Evolutionary conservation across 108 stramenopile genomes (phyloP).

Genomic region (Cyclotella cryptica): DNA sequence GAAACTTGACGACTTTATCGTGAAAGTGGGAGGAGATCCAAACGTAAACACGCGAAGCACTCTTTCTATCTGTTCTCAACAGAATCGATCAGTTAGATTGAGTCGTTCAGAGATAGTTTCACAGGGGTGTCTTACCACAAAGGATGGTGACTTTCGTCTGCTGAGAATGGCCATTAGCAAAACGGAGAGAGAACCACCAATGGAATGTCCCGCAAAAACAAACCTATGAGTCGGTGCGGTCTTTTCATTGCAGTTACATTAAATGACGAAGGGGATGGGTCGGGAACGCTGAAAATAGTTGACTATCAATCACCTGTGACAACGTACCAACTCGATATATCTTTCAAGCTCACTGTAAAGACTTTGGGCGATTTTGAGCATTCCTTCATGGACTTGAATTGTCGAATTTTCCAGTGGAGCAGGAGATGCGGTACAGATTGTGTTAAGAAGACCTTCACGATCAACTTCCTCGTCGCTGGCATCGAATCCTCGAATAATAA

Average conservation of each 20-base stretch:
- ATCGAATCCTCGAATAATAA: slow-evolving; percentile 89
- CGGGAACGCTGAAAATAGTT: neutral
- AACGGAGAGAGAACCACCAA: slow-evolving; percentile 83
- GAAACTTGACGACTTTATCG: slow-evolving; percentile 10
- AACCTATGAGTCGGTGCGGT: slow-evolving; percentile 67
- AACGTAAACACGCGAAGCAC: slow-evolving; percentile 72
- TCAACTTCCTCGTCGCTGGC: slow-evolving; percentile 86
- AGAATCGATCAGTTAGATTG: neutral
- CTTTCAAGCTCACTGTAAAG: slow-evolving; percentile 64
- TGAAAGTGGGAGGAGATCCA: slow-evolving; percentile 76
- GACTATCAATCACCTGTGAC: neutral
- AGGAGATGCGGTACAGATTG: slow-evolving; percentile 67
- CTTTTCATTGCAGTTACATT: neutral
- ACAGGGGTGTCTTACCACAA: slow-evolving; percentile 42
- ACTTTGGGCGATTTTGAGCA: slow-evolving; percentile 67
- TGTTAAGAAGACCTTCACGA: slow-evolving; percentile 67
- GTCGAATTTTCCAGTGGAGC: slow-evolving; percentile 38
- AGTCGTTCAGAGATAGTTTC: neutral
- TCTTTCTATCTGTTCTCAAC: slow-evolving; percentile 30
- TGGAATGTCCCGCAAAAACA: slow-evolving; percentile 83
- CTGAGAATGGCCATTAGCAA: slow-evolving; percentile 64
- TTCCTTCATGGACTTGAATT: slow-evolving; percentile 73
- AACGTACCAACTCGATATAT: slow-evolving; percentile 61
- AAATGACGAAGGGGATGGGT: neutral
- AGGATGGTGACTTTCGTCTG: slow-evolving; percentile 37